Evolutionary conservation across 306 rosid species (phyloP).

Genomic region (Acmispon strigosus): DNA sequence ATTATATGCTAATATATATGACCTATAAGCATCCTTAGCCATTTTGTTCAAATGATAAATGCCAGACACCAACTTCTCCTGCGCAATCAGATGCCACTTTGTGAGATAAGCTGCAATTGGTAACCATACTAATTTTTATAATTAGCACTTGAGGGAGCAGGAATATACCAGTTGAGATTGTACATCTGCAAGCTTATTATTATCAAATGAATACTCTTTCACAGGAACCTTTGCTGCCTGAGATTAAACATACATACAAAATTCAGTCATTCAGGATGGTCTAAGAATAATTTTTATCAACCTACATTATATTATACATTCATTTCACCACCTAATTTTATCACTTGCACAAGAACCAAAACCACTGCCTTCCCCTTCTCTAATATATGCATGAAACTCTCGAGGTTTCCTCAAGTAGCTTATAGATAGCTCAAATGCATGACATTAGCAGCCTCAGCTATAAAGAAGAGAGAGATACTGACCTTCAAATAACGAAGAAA

Average conservation of each 20-base stretch:
- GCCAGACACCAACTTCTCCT: constrained; percentile 75
- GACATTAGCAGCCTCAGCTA: neutral
- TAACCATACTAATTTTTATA: neutral
- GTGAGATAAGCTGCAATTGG: neutral
- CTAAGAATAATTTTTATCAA: neutral
- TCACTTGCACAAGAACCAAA: neutral
- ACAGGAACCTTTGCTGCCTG: constrained; percentile 94
- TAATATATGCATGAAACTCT: neutral
- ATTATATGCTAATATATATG: constrained; percentile 76
- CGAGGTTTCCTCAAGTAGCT: neutral
- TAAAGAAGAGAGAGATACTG: neutral
- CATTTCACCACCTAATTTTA: neutral
- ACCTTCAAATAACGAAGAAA: constrained; percentile 90
- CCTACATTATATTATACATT: neutral
- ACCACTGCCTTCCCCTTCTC: neutral
- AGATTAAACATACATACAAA: neutral
- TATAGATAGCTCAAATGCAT: constrained; percentile 3
- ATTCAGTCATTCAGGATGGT: neutral
- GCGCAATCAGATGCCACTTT: constrained; percentile 22
- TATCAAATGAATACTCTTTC: constrained; percentile 55
- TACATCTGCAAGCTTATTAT: constrained; percentile 75
- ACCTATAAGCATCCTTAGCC: constrained; percentile 87
- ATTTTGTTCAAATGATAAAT: constrained; percentile 65
- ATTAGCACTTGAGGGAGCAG: neutral
- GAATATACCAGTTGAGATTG: constrained; percentile 74